Evolutionary conservation across 192 early-diverging fungal genomes (phyloP).

Genomic region (Umbelopsis vinacea): DNA sequence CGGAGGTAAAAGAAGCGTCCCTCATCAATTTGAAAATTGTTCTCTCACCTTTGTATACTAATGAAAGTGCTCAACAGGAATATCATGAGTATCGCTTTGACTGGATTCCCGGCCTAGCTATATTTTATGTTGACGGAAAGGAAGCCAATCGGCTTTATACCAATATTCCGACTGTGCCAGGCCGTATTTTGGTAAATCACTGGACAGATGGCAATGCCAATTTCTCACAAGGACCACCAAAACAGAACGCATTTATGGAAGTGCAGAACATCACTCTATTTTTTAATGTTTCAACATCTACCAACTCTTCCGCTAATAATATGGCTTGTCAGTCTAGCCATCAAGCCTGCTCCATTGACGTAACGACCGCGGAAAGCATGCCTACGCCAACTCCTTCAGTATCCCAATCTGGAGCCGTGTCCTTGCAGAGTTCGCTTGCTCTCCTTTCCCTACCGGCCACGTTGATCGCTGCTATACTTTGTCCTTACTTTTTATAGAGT

Average conservation of each 20-base stretch:
- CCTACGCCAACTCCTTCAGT: not conserved
- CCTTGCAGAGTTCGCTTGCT: not conserved
- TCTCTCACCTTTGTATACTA: not conserved
- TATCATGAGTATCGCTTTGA: conserved; percentile 46
- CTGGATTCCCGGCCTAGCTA: conserved; percentile 33
- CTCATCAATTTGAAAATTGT: not conserved
- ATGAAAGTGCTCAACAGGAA: conserved; percentile 17
- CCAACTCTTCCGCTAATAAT: not conserved
- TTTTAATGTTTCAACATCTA: conserved; percentile 34
- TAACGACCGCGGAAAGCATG: no score
- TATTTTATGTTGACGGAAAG: conserved; percentile 37
- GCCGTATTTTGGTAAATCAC: conserved; percentile 34
- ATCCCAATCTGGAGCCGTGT: not conserved
- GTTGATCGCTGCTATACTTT: not conserved
- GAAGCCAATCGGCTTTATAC: conserved; percentile 25
- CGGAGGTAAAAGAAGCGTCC: not conserved
- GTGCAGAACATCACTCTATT: conserved; percentile 37
- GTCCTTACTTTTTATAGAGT: not conserved
- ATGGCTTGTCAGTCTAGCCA: not conserved
- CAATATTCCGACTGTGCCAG: conserved; percentile 35
- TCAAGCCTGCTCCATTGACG: not conserved
- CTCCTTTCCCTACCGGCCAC: not conserved
- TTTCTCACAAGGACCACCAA: conserved; percentile 33
- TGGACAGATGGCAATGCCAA: conserved; percentile 44
- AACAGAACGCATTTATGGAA: conserved; percentile 3